Conservation (phyloP, 106 monocot genomes). For the Hemerocallis citrina region DNA sequence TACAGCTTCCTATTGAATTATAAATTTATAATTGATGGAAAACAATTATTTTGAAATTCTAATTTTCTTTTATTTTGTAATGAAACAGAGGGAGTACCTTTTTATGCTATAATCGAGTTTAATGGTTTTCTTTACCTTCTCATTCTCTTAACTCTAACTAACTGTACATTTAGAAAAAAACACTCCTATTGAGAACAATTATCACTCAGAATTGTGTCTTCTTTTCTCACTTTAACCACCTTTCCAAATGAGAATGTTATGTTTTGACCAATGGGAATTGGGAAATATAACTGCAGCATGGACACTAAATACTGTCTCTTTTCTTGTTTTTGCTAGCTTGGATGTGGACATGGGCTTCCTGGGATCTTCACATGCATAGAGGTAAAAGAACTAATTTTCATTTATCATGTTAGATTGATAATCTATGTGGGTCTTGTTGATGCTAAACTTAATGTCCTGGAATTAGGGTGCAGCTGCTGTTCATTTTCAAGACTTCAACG, state of each 20-base stretch:
- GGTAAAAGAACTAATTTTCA: slow-evolving; percentile 24
- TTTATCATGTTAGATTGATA: not conserved
- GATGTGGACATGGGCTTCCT: slow-evolving; percentile 96
- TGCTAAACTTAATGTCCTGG: not conserved
- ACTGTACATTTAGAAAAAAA: not conserved
- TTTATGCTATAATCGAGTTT: too few relatives aligned
- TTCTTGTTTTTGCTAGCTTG: slow-evolving; percentile 40
- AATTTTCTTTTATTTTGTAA: too few relatives aligned
- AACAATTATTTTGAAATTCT: too few relatives aligned
- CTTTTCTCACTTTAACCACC: too few relatives aligned
- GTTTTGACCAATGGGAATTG: not conserved
- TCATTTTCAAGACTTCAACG: slow-evolving; percentile 96
- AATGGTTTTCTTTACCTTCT: too few relatives aligned
- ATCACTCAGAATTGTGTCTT: not conserved
- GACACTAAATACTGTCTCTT: not conserved
- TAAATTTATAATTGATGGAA: too few relatives aligned
- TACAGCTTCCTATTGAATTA: too few relatives aligned
- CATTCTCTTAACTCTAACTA: not conserved
- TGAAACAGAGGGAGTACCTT: too few relatives aligned
- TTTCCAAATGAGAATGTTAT: not conserved
- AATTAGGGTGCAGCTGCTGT: slow-evolving; percentile 64
- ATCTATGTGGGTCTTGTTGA: not conserved
- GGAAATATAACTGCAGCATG: not conserved
- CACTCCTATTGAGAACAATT: not conserved
- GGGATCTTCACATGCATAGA: slow-evolving; percentile 63